Evolutionary conservation across 495 filamentous ascomycete genomes (phyloP).

Genomic region (Aspergillus baeticus): DNA sequence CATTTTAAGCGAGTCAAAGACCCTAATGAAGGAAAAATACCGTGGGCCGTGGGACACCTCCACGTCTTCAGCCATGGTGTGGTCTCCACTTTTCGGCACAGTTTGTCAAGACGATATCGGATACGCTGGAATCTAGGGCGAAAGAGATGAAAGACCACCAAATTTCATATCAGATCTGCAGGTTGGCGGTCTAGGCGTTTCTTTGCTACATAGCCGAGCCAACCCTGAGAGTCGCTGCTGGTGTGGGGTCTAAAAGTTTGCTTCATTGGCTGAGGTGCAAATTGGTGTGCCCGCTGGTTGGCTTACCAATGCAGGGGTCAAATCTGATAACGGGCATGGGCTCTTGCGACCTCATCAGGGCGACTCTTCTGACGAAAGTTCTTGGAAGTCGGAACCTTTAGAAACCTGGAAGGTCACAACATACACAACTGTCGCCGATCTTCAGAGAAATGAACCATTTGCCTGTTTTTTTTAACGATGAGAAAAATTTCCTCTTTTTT

Average conservation of each 20-base stretch:
- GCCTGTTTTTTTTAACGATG: no score
- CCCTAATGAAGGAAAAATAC: neutral
- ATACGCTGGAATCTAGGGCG: neutral
- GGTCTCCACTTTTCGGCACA: constrained; percentile 8
- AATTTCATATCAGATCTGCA: constrained; percentile 10
- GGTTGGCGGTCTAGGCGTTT: constrained; percentile 4
- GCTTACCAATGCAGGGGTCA: neutral
- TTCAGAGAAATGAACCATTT: neutral
- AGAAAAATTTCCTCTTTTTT: no score
- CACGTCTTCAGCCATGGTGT: neutral
- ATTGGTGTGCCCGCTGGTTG: neutral
- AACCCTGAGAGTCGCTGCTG: neutral
- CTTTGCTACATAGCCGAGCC: neutral
- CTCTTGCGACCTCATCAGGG: no score
- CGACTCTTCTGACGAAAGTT: neutral
- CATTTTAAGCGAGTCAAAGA: constrained; percentile 2
- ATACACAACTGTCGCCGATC: no score
- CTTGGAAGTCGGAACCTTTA: neutral
- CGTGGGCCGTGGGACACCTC: neutral
- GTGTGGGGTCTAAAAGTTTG: neutral
- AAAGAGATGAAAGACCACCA: neutral
- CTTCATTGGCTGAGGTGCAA: neutral
- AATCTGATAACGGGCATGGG: constrained; percentile 14
- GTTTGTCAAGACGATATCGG: constrained; percentile 1
- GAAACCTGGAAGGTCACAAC: neutral